A percentile compares a stretch with the other conserved stretches of the same genome.
Conservation (phyloP, 805 yeast species). For the Komagataella mondaviorum region DNA sequence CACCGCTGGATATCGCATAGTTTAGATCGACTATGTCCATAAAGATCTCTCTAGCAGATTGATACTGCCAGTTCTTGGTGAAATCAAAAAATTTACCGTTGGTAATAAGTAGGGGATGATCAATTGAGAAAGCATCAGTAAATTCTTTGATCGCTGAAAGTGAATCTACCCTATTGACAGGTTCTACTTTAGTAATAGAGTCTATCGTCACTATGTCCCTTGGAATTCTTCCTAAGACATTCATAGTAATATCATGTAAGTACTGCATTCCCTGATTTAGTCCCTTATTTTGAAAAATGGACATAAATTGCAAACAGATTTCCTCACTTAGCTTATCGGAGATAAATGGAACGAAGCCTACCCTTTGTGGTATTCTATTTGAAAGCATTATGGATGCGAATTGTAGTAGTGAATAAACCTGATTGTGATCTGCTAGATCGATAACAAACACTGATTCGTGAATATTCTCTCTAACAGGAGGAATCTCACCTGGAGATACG, state of each 20-base stretch:
- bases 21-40: slow-evolving; percentile 33
- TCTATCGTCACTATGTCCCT: not conserved
- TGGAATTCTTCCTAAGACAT: not conserved
- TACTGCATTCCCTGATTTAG: slow-evolving; percentile 11
- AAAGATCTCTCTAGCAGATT: slow-evolving; percentile 32
- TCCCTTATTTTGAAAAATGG: slow-evolving; percentile 8
- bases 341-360: slow-evolving; percentile 68
- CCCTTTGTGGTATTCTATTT: slow-evolving; percentile 58
- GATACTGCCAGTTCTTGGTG: slow-evolving; percentile 15
- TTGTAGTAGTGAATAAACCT: slow-evolving; percentile 35
- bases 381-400: slow-evolving; percentile 35
- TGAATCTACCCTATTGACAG: slow-evolving; percentile 2
- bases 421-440: slow-evolving; percentile 38
- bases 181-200: slow-evolving; percentile 1
- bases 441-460: slow-evolving; percentile 63
- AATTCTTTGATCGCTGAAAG: slow-evolving; percentile 12
- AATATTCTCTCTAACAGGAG: slow-evolving; percentile 58
- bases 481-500: slow-evolving; percentile 44
- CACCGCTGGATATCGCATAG: slow-evolving; percentile 11
- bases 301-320: slow-evolving; percentile 13
- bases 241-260: slow-evolving; percentile 9
- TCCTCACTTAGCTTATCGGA: slow-evolving; percentile 10
- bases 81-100: slow-evolving; percentile 61
- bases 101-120: slow-evolving; percentile 39
- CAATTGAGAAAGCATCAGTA: slow-evolving; percentile 23